Base-by-base conservation (phyloP, 2,329 filamentous ascomycete species). In the Orbilia oligospora region DNA sequence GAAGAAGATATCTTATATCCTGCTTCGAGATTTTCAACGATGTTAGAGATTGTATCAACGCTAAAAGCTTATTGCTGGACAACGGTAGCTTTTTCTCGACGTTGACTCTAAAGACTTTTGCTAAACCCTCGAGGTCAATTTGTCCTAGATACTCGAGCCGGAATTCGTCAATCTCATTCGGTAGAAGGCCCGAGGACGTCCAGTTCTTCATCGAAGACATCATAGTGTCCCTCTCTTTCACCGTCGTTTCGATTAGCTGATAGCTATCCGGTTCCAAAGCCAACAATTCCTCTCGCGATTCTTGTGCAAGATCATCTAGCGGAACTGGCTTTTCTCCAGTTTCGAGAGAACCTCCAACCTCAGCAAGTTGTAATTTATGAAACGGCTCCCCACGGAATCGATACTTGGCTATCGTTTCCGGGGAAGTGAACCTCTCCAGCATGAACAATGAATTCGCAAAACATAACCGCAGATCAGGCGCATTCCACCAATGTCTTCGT, bases 1-100 rank as follows among this genome's bases (percentile, higher is more conserved):
- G 73, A 5, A 77, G 51, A 9, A 77, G 22, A 22, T 77, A 77
- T 38, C 73, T 63, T 6, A 71, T 27, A 49, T 77, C 68, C 22
- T 71, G 67, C 20, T 71, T 77, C 12, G 73, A 77, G n/a, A 77
- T 41, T 8, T 46, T 67, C n/a, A 66, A 18, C 5, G 27, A 58
- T 27, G 44, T 27, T 4, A 77, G 38, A n/a, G 73, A 51, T 24
- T 63, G 30, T 0, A 77, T 27, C 16, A 77, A 51, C 3, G 73
- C 41, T 4, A 71, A 49, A 38, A 77, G 73, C 38, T 77, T 69
- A 12, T 12, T 30, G 10, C 49, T 44, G 2, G 66, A 56, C 14
- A 69, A 22, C 8, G 73, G 73, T 8, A 77, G 14, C 5, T 46
- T 33, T 12, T 41, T 53, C 33, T 61, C 56, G 22, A 77, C 18